These are phyloP conservation scores for Myxozyma udenii DNA, from an alignment of 805 yeast species.

Conservation along the genomic window DNA sequence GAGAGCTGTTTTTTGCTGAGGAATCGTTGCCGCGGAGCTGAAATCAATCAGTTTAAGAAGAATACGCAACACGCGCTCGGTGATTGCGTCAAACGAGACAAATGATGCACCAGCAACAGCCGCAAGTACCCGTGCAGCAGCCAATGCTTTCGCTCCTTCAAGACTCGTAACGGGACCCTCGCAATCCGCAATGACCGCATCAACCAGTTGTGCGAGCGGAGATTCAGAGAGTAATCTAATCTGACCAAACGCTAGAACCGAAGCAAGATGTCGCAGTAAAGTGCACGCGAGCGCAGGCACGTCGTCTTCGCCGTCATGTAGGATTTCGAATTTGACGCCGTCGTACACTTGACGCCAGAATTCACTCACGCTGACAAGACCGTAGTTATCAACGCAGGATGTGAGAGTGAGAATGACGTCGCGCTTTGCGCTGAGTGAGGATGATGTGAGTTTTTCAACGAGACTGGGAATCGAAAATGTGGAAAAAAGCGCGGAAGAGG, in stretches of 20 bases:
- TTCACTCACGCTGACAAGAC: slow-evolving; percentile 47
- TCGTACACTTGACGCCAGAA: slow-evolving; percentile 81
- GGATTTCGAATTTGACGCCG: slow-evolving; percentile 81
- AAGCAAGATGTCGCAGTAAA: slow-evolving; percentile 46
- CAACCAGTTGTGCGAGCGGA: slow-evolving; percentile 41
- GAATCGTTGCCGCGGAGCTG: slow-evolving; percentile 36
- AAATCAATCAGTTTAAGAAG: slow-evolving; percentile 41
- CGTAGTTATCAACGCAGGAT: slow-evolving; percentile 54
- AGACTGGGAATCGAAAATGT: slow-evolving; percentile 73
- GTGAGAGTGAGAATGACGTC: slow-evolving; percentile 68
- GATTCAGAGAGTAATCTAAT: slow-evolving; percentile 35
- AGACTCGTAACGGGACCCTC: slow-evolving; percentile 50
- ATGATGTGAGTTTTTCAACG: slow-evolving; percentile 73
- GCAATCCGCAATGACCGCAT: slow-evolving; percentile 43
- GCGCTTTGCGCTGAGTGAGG: slow-evolving; percentile 63
- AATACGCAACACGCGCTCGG: slow-evolving; percentile 43
- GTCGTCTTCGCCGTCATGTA: slow-evolving; percentile 67
- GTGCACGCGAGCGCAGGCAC: slow-evolving; percentile 43
- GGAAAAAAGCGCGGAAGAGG: slow-evolving; percentile 61
- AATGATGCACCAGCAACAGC: slow-evolving; percentile 51
- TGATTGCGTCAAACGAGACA: slow-evolving; percentile 48
- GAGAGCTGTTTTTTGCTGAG: slow-evolving; percentile 58
- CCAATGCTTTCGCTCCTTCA: slow-evolving; percentile 55
- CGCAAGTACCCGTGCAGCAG: slow-evolving; percentile 59
- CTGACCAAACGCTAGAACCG: slow-evolving; percentile 34